Evolutionary conservation across 352 stramenopile species (phyloP), one percentile per base, ranked within the genome.

Genomic region (Globisporangium ultimum): DNA sequence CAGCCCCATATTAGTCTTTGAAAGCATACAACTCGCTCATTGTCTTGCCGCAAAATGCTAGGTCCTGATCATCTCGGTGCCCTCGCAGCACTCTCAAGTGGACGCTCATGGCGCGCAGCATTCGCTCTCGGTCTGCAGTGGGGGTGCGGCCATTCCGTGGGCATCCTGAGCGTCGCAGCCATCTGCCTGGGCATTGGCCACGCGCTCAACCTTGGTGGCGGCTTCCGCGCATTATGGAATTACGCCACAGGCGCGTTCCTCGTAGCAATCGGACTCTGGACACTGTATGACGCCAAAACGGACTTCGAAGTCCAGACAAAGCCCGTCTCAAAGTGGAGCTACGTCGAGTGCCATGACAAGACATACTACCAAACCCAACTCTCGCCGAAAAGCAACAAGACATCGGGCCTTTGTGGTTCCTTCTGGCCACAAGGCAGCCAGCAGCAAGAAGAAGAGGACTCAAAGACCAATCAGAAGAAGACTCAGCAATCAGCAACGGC

Each of bases 41-140:
- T 43, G 21, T 18, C 17, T 47, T 22, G 8, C 46, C 15, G 28
- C 28, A 1, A 36, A 36, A 36, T 10, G 28, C 28, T 36, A 85
- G 85, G 84, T 21, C 91, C 92, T 0, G 91, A 97, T 58, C 90
- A 98, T 66, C 64, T 98, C 1, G 86, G 80, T 18, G 90, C 90
- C 15, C 60, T 97, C 8, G 88, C 87, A 10, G 95, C 89, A 49
- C 78, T 97, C 9, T 88, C 78, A 15, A 91, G 76, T 36, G 83
- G 78, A 1, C 75, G 76, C 54, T 87, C 80, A 17, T 89, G 73
- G 56, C 66, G 63, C 7, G 28, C 7, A 17, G 77, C 88, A 20
- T 93, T 97, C 66, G 66, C 63, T 1, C 78, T 97, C 0, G 90
- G 90, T 18, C 64, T 86, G 18, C 83, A 91, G 61, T 98, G 89